Evolutionary conservation across 164 flowering plant species (phyloP).

Genomic region (Chimonanthus praecox): DNA sequence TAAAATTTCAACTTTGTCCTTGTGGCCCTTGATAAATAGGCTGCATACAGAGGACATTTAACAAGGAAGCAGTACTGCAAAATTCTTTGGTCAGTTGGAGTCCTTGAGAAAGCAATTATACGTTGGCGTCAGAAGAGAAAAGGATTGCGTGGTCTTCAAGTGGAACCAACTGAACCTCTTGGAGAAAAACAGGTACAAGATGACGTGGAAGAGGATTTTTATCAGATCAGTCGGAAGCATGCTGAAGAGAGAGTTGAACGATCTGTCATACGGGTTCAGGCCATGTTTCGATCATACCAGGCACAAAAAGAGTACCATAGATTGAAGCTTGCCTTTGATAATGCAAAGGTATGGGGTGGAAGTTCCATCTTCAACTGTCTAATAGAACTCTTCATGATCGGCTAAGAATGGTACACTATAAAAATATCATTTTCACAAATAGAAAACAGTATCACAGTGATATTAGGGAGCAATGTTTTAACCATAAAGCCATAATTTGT

Average conservation of each 20-base stretch:
- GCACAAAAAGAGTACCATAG: slow-evolving; percentile 79
- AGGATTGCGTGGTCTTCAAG: slow-evolving; percentile 82
- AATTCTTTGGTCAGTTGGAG: slow-evolving; percentile 94
- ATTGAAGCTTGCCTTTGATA: slow-evolving; percentile 61
- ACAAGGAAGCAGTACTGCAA: slow-evolving; percentile 67
- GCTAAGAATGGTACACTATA: background rate
- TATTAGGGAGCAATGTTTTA: too few relatives aligned
- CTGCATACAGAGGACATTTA: slow-evolving; percentile 74
- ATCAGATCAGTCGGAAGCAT: slow-evolving; percentile 59
- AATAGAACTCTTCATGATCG: background rate
- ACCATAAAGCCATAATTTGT: too few relatives aligned
- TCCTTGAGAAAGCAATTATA: slow-evolving; percentile 81
- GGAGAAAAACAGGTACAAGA: slow-evolving; percentile 23
- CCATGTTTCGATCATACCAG: slow-evolving; percentile 80
- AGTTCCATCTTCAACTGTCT: background rate
- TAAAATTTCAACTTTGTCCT: background rate
- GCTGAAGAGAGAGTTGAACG: slow-evolving; percentile 85
- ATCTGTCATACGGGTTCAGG: slow-evolving; percentile 77
- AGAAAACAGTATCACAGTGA: too few relatives aligned
- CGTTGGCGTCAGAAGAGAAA: slow-evolving; percentile 89
- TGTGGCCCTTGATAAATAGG: slow-evolving; percentile 35
- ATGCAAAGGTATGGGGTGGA: slow-evolving; percentile 46
- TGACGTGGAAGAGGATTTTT: slow-evolving; percentile 68
- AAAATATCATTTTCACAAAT: too few relatives aligned
- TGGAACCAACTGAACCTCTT: slow-evolving; percentile 24